A percentile compares a stretch with the other conserved stretches of the same genome.
phyloP scores from a whole-genome alignment of 1,284 basidiomycete species.

The Thelephora terrestris region DNA sequence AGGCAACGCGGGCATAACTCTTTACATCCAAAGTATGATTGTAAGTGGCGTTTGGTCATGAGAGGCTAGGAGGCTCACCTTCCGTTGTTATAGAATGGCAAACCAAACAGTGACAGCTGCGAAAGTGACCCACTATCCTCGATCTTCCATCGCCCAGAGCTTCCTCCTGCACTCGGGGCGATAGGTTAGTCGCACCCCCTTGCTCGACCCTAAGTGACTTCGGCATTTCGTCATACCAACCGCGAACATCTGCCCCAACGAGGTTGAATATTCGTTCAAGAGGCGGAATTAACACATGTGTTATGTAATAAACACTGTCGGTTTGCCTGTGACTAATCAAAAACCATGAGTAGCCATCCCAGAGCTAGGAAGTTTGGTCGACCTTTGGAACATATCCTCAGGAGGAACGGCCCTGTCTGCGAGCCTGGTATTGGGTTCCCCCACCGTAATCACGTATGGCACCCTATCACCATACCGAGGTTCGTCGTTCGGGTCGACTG shows the following conservation, averaged over 20 bases:
- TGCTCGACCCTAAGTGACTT: constrained; percentile 34
- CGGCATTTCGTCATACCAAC: constrained; percentile 90
- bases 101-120: constrained; percentile 58
- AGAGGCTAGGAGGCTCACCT: constrained; percentile 28
- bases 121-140: constrained; percentile 72
- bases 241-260: constrained; percentile 79
- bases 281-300: constrained; percentile 80
- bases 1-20: constrained; percentile 49
- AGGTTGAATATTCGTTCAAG: constrained; percentile 87
- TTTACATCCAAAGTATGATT: constrained; percentile 25
- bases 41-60: background rate
- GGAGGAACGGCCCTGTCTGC: constrained; percentile 80
- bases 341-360: background rate
- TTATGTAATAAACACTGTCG: constrained; percentile 89
- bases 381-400: constrained; percentile 70
- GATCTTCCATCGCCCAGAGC: constrained; percentile 26
- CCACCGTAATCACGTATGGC: constrained; percentile 78
- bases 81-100: constrained; percentile 50
- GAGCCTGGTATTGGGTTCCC: constrained; percentile 57
- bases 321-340: constrained; percentile 47
- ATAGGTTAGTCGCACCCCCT: constrained; percentile 22
- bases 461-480: constrained; percentile 90
- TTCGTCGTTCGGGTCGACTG: constrained; percentile 74
- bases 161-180: constrained; percentile 38
- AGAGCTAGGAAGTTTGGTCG: constrained; percentile 9